Evolutionary conservation across 2,329 filamentous ascomycete species (phyloP), one percentile per base, ranked within the genome.

Genomic region (Aspergillus brasiliensis): DNA sequence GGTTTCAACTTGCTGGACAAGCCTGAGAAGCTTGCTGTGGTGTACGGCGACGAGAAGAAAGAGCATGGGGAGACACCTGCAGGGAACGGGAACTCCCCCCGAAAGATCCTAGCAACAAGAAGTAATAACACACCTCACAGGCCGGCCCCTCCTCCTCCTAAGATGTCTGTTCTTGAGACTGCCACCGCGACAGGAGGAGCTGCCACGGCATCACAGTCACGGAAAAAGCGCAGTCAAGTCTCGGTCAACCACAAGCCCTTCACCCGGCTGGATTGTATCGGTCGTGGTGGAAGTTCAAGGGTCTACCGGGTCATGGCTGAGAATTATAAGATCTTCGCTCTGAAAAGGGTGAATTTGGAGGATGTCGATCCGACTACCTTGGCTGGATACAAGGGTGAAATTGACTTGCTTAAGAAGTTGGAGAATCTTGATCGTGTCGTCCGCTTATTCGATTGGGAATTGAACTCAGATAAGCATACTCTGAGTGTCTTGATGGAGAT

Each of bases 221-320:
- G 83, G 74, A 92, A 91, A 75, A 91, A 92, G 71, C 86, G 92
- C 49, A 91, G 92, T 63, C 89, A 94, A 59, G 84, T 98, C 60
- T 88, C 89, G 49, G 88, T 99, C 62, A 99, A 99, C 71, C 91
- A 92, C 62, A 96, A 96, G 72, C 86, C 88, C 37, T 99, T 96
- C 72, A 95, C 92, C 21, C 86, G 94, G 49, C 85, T 98, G 63
- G 93, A 97, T 73, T 91, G 90, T 66, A 88, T 99, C 65, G 95
- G 95, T 8, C 89, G 93, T 59, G 95, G 95, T 63, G 95, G 95
- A 31, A 97, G 92, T 67, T 93, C 90, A 52, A 93, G 96, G 71
- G 95, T 99, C 1, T 99, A 97, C 76, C 89, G 92, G 48, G 95
- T 99, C 34, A 96, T 96, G 82, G 94, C 95, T 0, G 95, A 99